Evolutionary conservation across 2,329 filamentous ascomycete genomes (phyloP).

Genomic region (Colletotrichum theobromicola): DNA sequence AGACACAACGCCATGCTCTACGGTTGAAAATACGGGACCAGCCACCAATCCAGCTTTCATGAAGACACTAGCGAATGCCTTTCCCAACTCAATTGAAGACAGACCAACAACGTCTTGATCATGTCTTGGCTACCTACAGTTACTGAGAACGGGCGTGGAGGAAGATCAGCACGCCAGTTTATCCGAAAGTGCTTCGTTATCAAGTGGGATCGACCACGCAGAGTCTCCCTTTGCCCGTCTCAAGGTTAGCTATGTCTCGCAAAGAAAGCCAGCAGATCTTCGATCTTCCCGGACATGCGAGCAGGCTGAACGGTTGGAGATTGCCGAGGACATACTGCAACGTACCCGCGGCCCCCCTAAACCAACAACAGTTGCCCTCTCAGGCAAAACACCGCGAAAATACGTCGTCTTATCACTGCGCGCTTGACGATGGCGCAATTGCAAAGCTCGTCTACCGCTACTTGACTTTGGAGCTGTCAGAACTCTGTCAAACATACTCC

Average conservation of each 20-base stretch:
- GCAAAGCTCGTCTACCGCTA: background rate
- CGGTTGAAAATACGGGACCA: background rate
- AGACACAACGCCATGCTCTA: background rate
- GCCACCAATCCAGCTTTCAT: background rate
- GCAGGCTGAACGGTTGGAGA: background rate
- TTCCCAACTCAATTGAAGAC: background rate
- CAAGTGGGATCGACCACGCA: background rate
- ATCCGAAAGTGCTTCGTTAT: background rate
- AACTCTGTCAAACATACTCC: background rate
- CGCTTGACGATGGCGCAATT: background rate
- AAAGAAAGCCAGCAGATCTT: background rate
- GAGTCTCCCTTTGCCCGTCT: background rate
- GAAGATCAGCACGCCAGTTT: background rate
- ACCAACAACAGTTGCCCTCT: background rate
- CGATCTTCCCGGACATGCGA: background rate
- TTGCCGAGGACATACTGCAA: background rate
- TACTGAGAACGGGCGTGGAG: background rate
- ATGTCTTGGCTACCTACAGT: background rate
- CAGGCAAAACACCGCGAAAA: background rate
- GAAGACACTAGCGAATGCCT: background rate
- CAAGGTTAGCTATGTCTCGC: background rate
- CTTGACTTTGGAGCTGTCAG: background rate
- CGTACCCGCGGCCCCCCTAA: background rate
- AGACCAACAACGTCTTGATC: background rate
- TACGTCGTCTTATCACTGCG: background rate